Percentiles rank a stretch among this genome's conserved stretches.
These are phyloP conservation scores for Mycena metata DNA, from an alignment of 768 basidiomycete species.

Conservation along the genomic window DNA sequence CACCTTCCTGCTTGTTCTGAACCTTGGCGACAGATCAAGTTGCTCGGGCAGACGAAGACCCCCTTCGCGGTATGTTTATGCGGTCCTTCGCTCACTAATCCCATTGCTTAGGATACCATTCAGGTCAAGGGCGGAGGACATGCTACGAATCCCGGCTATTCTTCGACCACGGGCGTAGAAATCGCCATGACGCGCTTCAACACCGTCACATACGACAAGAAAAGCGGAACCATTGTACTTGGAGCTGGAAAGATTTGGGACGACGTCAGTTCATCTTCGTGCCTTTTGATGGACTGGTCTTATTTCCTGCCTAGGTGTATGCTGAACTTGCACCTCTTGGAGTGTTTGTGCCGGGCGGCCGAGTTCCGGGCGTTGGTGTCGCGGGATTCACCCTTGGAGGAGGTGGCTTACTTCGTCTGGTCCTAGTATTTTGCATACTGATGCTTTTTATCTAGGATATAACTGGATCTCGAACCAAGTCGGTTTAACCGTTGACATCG, in stretches of 20 bases:
- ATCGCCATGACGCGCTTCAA: conserved; percentile 68
- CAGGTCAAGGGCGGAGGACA: conserved; percentile 77
- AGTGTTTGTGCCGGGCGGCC: conserved; percentile 70
- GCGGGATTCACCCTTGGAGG: conserved; percentile 73
- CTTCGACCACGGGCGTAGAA: conserved; percentile 71
- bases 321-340: conserved; percentile 60
- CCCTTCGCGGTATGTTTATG: conserved; percentile 67
- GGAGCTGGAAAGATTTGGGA: conserved; percentile 73
- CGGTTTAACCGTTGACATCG: conserved; percentile 69
- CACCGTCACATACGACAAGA: conserved; percentile 56
- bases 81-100: not conserved
- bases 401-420: no score
- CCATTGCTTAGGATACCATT: not conserved
- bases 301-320: conserved; percentile 48
- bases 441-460: conserved; percentile 53
- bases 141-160: conserved; percentile 66
- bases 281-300: no score
- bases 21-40: conserved; percentile 55
- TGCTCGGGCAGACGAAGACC: conserved; percentile 58
- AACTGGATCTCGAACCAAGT: conserved; percentile 75
- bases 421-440: no score
- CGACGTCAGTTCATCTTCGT: conserved; percentile 51
- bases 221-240: conserved; percentile 55
- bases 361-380: conserved; percentile 71
- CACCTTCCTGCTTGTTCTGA: not conserved